Conservation (phyloP, 495 filamentous ascomycete genomes). For the Penicillium alfredii region DNA sequence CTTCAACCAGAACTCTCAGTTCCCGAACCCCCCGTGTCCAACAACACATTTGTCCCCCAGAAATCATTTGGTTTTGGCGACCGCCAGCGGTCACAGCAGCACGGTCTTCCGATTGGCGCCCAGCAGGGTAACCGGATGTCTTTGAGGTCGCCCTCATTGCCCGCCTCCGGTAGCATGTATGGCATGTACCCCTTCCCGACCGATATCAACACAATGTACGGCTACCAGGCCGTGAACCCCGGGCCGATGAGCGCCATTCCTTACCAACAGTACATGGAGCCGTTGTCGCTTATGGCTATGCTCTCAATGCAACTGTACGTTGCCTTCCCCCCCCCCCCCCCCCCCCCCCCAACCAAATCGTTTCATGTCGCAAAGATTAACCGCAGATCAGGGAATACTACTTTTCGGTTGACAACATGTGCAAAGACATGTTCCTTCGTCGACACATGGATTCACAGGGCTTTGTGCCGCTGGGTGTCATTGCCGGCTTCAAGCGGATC, state of each 20-base stretch:
- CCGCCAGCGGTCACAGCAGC: slow-evolving; percentile 36
- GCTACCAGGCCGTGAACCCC: slow-evolving; percentile 49
- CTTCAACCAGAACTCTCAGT: slow-evolving; percentile 42
- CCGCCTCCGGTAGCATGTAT: slow-evolving; percentile 36
- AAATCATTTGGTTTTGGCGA: slow-evolving; percentile 40
- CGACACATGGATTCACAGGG: slow-evolving; percentile 92
- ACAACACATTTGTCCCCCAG: slow-evolving; percentile 34
- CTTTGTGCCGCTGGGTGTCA: slow-evolving; percentile 71
- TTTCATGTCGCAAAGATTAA: slow-evolving; percentile 47
- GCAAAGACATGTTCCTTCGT: slow-evolving; percentile 86
- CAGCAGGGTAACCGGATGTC: slow-evolving; percentile 37
- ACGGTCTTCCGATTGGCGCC: slow-evolving; percentile 30
- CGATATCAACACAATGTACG: slow-evolving; percentile 42
- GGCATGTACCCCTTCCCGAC: slow-evolving; percentile 32
- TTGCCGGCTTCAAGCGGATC: slow-evolving; percentile 81
- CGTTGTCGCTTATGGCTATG: slow-evolving; percentile 48
- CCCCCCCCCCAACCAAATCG: not conserved
- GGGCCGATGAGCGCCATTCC: slow-evolving; percentile 57
- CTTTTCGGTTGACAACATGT: slow-evolving; percentile 92
- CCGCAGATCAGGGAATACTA: too few species aligned
- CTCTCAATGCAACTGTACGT: slow-evolving; percentile 68
- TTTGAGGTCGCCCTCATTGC: slow-evolving; percentile 46
- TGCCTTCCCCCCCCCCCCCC: slow-evolving; percentile 38
- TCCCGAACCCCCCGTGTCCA: slow-evolving; percentile 36
- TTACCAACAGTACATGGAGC: slow-evolving; percentile 55